A percentile compares a stretch with the other conserved stretches of the same genome.
phyloP scores from a whole-genome alignment of 1,139 yeast species.

The Pichia sp. region DNA sequence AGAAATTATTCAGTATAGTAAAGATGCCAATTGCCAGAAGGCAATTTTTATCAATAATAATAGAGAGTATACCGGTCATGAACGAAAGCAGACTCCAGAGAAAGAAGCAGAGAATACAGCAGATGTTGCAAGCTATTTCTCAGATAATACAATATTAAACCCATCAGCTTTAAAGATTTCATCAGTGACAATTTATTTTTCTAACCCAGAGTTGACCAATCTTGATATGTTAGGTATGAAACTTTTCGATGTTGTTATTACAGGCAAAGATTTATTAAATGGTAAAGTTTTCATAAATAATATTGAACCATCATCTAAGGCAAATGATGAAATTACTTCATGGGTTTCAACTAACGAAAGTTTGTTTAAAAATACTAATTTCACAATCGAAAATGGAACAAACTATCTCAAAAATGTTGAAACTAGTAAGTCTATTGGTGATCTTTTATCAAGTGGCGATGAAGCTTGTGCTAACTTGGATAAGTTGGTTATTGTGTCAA shows the following conservation, averaged over 20 bases:
- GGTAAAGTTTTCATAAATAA: conserved; percentile 18
- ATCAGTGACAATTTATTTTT: conserved; percentile 20
- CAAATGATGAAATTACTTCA: conserved; percentile 4
- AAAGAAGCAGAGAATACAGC: background rate
- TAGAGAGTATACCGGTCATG: conserved; percentile 13
- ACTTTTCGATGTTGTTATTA: conserved; percentile 21
- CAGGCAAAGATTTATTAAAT: conserved; percentile 16
- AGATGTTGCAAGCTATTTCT: conserved; percentile 19
- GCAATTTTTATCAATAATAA: conserved; percentile 25
- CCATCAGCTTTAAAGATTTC: conserved; percentile 25
- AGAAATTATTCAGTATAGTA: conserved; percentile 14
- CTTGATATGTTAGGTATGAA: conserved; percentile 22
- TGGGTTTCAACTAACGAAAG: conserved; percentile 7
- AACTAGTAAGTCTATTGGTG: conserved; percentile 4
- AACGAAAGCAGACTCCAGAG: background rate
- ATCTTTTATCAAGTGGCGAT: conserved; percentile 10
- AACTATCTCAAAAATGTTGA: background rate
- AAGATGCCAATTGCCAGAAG: conserved; percentile 12
- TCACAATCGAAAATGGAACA: conserved; percentile 3
- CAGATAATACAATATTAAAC: conserved; percentile 24
- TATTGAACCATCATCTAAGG: conserved; percentile 11
- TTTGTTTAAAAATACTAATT: conserved; percentile 1
- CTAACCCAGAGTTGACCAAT: conserved; percentile 12
- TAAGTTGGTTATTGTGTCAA: conserved; percentile 20
- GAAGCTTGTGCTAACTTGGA: conserved; percentile 12